These are phyloP conservation scores for Suillus paluster DNA, from an alignment of 768 basidiomycete species.

Conservation along the genomic window DNA sequence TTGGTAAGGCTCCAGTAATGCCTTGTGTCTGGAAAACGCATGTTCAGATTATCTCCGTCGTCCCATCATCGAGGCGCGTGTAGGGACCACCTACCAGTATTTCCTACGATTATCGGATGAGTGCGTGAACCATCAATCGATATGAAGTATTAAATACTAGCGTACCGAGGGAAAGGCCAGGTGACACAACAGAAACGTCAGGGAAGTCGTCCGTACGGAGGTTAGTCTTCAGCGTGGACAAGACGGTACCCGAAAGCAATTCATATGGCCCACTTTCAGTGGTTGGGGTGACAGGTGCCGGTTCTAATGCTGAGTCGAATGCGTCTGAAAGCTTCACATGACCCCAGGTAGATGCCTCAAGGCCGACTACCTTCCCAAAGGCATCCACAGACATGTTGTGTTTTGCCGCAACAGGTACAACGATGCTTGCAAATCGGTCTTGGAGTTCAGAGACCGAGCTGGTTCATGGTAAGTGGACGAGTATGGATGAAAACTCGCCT, in stretches of 20 bases:
- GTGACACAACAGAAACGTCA: constrained; percentile 38
- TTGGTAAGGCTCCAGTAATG: constrained; percentile 50
- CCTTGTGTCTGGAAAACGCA: constrained; percentile 41
- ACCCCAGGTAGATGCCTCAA: constrained; percentile 35
- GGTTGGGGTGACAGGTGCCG: constrained; percentile 49
- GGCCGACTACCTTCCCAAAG: constrained; percentile 40
- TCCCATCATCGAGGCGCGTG: constrained; percentile 10
- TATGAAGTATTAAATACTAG: constrained; percentile 1
- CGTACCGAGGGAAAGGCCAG: constrained; percentile 33
- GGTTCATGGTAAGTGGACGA: background rate
- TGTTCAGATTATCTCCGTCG: constrained; percentile 28
- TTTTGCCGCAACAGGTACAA: constrained; percentile 25
- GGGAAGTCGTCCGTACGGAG: constrained; percentile 28
- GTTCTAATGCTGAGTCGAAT: constrained; percentile 38
- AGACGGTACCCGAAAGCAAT: constrained; percentile 49
- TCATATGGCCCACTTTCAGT: constrained; percentile 39
- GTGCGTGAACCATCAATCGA: constrained; percentile 8
- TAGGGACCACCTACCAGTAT: constrained; percentile 21
- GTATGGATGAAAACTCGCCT: background rate
- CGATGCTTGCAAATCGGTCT: constrained; percentile 15
- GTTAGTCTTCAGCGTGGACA: constrained; percentile 40
- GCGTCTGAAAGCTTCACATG: constrained; percentile 42
- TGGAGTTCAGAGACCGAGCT: constrained; percentile 19
- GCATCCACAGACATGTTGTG: constrained; percentile 47
- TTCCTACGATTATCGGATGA: constrained; percentile 17